Evolutionary conservation across 2,329 filamentous ascomycete species (phyloP).

Genomic region (Trichoderma koningiopsis): DNA sequence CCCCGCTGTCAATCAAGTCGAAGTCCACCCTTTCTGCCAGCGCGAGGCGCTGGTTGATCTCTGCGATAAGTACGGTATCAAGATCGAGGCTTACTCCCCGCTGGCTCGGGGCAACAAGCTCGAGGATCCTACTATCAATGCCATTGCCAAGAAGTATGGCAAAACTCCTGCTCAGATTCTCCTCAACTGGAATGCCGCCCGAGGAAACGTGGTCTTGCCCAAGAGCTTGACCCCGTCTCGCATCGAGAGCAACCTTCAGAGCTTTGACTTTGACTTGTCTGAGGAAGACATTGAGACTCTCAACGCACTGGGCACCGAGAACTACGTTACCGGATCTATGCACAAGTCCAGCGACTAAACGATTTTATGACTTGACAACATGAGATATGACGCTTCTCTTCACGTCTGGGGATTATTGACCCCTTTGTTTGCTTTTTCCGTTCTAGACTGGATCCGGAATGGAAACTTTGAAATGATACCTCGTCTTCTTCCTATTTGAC

Average conservation of each 20-base stretch:
- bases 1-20: conserved; percentile 77
- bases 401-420: not conserved
- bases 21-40: conserved; percentile 74
- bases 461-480: conserved; percentile 6
- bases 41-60: conserved; percentile 60
- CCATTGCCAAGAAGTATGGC: conserved; percentile 67
- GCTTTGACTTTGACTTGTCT: conserved; percentile 64
- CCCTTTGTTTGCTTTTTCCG: not conserved
- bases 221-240: conserved; percentile 69
- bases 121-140: conserved; percentile 61
- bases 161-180: conserved; percentile 75
- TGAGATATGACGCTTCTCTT: not conserved
- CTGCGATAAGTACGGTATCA: conserved; percentile 58
- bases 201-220: conserved; percentile 72
- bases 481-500: not conserved
- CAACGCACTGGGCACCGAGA: conserved; percentile 66
- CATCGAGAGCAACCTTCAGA: conserved; percentile 66
- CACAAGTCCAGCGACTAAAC: conserved; percentile 44
- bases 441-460: not conserved
- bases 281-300: conserved; percentile 62
- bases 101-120: conserved; percentile 44
- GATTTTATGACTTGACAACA: not conserved
- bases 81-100: conserved; percentile 60
- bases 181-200: conserved; percentile 77
- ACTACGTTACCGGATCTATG: conserved; percentile 65